phyloP scores from a whole-genome alignment of 2,329 filamentous ascomycete genomes.

The Microsporum ferrugineum region DNA sequence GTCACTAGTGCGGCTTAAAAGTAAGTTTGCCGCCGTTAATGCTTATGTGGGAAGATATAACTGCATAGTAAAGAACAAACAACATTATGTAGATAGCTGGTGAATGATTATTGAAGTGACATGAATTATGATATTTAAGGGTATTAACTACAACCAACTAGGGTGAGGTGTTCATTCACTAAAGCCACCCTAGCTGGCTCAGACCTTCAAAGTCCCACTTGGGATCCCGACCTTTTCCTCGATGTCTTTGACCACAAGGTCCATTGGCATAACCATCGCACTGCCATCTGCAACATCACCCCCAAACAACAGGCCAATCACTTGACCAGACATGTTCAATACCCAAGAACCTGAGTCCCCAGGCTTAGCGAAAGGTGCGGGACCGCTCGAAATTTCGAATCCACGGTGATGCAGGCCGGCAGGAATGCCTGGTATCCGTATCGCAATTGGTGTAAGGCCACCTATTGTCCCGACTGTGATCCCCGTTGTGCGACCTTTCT shows the following conservation, averaged over 20 bases:
- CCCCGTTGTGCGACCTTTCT: neutral
- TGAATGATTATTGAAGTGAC: too few relatives aligned
- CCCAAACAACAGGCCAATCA: conserved; percentile 1
- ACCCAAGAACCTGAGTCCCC: conserved; percentile 4
- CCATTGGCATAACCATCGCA: neutral
- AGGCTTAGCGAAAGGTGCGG: neutral
- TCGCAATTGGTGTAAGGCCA: neutral
- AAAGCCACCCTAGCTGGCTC: too few relatives aligned
- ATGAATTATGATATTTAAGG: too few relatives aligned
- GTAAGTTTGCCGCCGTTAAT: too few relatives aligned
- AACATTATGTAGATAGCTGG: too few relatives aligned
- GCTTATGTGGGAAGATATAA: too few relatives aligned
- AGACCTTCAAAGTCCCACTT: neutral
- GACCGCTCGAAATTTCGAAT: neutral
- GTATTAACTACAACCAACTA: too few relatives aligned
- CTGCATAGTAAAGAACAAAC: too few relatives aligned
- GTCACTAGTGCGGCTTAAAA: too few relatives aligned
- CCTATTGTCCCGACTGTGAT: neutral
- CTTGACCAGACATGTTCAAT: neutral
- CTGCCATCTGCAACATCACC: conserved; percentile 1
- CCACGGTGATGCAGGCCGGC: neutral
- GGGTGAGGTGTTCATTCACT: too few relatives aligned
- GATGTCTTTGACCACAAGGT: neutral
- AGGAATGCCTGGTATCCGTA: neutral
- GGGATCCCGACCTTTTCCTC: neutral